Base-by-base conservation (phyloP, 805 yeast genomes). In the Maudiozyma barnettii region DNA sequence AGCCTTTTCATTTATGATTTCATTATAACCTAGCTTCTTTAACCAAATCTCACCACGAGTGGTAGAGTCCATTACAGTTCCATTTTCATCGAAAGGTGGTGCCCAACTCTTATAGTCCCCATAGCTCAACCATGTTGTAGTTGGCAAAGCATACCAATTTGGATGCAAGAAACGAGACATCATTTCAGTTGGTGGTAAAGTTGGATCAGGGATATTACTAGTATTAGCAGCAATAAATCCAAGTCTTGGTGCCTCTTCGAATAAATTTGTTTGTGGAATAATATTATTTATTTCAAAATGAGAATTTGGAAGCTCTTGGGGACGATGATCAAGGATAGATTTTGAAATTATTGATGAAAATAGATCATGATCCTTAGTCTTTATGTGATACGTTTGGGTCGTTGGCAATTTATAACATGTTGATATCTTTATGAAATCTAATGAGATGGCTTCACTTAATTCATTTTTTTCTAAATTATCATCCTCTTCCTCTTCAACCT, bases 321-420 rank as follows among this genome's bases (percentile, higher is more conserved):
- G 81, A 51, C 95, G 78, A 41, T 81, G 77, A 60, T 93, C 98
- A 45, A 89, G 66, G 19, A 75, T 69, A 0, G 97, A 86, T 56
- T 79, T 83, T 26, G 77, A 74, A 31, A 77, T 73, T 35, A 82
- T 66, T 0, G 95, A 82, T 5, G 95, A 76, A 60, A 93, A 91
- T 44, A 93, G 70, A 13, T 96, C 95, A 26, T 78, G 73, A 38
- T 82, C 88, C 39, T 76, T 76, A 18, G 84, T 79, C 9, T 77
- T 66, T 31, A 82, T 64, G 49, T 74, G 76, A 51, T 76, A 73
- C 0, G 89, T 78, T 63, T 90, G 93, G n/a, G 78, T 77, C 45
- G 81, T 75, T 3, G 76, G 69, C 8, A 72, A 60, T 9, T 69
- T 60, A 55, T 78, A 81, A 37, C 72, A 67, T 1, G 74, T 68